Percentiles rank a stretch among this genome's conserved stretches.
phyloP scores from a whole-genome alignment of 2,329 filamentous ascomycete genomes.

The Diaporthe batatas region DNA sequence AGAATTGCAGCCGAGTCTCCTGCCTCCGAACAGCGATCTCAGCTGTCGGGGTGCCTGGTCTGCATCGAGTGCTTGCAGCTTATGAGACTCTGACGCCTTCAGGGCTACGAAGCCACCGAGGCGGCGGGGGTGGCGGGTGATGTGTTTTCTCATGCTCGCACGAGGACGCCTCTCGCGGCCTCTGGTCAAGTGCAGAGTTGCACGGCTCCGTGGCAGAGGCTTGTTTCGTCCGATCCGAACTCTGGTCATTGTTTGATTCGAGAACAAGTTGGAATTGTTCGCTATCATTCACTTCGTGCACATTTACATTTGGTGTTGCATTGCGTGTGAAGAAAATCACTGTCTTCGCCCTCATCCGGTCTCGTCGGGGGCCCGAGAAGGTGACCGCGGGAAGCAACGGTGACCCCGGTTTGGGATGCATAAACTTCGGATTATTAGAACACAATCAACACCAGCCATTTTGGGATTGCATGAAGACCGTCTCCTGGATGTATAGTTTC shows the following conservation, averaged over 20 bases:
- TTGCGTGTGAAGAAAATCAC: background rate
- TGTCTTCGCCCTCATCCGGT: conserved; percentile 24
- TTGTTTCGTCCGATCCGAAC: conserved; percentile 17
- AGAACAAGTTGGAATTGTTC: background rate
- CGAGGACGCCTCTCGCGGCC: background rate
- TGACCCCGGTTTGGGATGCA: conserved; percentile 32
- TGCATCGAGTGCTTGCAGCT: conserved; percentile 2
- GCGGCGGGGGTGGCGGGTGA: no score
- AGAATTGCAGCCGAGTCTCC: background rate
- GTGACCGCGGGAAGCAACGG: conserved; percentile 16
- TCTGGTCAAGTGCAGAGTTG: conserved; percentile 6
- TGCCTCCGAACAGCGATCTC: background rate
- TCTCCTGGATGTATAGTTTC: conserved; percentile 35
- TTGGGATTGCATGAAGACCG: conserved; percentile 33
- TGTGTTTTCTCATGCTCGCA: background rate
- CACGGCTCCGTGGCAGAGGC: conserved; percentile 11
- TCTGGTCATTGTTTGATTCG: background rate
- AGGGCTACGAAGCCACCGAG: background rate
- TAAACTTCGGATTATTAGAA: conserved; percentile 27
- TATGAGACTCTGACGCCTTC: background rate
- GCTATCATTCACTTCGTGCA: background rate
- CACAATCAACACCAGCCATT: conserved; percentile 17
- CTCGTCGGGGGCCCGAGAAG: conserved; percentile 11
- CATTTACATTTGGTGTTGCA: background rate
- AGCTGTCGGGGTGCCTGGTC: background rate